Conservation (phyloP, 1,139 yeast genomes). For the Geotrichum candidum region DNA sequence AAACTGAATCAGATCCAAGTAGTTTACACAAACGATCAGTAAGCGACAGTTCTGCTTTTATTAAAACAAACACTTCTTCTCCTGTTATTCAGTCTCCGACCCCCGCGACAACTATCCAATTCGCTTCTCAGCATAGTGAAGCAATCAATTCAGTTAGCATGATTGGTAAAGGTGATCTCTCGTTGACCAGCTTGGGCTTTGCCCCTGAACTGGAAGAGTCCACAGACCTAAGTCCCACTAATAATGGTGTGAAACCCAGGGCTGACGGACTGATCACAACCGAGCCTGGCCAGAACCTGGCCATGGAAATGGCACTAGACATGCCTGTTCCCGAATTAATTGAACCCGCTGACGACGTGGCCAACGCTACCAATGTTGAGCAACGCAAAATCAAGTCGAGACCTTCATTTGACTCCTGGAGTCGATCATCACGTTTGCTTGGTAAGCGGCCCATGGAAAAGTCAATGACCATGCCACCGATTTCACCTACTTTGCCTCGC, state of each 20-base stretch:
- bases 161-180: constrained; percentile 15
- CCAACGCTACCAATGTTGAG: neutral
- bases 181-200: constrained; percentile 12
- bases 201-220: constrained; percentile 1
- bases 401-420: constrained; percentile 7
- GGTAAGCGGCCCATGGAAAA: neutral
- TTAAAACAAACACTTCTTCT: neutral
- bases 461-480: constrained; percentile 1
- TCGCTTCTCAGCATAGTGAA: neutral
- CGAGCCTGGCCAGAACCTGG: neutral
- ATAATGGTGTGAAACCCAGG: neutral
- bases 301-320: neutral
- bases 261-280: neutral
- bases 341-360: neutral
- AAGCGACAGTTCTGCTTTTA: constrained; percentile 5
- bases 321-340: neutral
- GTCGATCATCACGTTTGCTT: neutral
- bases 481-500: neutral
- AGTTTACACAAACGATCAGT: constrained; percentile 1
- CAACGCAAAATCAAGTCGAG: neutral
- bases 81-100: neutral
- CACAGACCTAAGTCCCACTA: neutral
- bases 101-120: neutral
- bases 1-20: neutral
- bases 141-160: neutral